Evolutionary conservation across 2,329 filamentous ascomycete genomes (phyloP).

Genomic region (Alternaria arborescens): DNA sequence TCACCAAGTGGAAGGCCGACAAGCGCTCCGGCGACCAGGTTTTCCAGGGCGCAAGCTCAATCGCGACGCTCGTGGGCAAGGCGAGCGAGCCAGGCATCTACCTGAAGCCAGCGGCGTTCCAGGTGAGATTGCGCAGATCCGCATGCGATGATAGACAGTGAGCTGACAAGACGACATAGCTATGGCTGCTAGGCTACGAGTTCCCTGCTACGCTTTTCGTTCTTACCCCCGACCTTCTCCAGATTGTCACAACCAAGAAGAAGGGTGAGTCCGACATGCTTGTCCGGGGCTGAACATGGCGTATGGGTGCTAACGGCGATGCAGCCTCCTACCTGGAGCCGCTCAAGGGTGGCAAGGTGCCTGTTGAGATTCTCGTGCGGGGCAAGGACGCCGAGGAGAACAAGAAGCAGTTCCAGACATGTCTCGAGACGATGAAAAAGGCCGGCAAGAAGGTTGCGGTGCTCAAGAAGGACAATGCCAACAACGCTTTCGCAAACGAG

Average conservation of each 20-base stretch:
- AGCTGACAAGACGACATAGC: slow-evolving; percentile 63
- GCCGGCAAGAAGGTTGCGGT: slow-evolving; percentile 92
- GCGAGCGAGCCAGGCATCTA: slow-evolving; percentile 81
- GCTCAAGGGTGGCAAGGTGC: slow-evolving; percentile 89
- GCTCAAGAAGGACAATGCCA: slow-evolving; percentile 82
- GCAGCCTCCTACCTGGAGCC: slow-evolving; percentile 91
- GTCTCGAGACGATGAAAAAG: slow-evolving; percentile 84
- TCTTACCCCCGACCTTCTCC: slow-evolving; percentile 85
- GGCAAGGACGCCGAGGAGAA: slow-evolving; percentile 93
- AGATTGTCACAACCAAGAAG: slow-evolving; percentile 94
- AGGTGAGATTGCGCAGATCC: slow-evolving; percentile 66
- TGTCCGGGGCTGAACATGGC: not conserved
- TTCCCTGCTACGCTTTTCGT: slow-evolving; percentile 96
- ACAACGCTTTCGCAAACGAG: slow-evolving; percentile 91
- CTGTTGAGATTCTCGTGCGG: slow-evolving; percentile 88
- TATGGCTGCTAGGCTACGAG: slow-evolving; percentile 98
- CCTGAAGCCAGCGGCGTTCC: slow-evolving; percentile 95
- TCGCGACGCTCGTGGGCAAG: slow-evolving; percentile 93
- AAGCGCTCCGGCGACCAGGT: slow-evolving; percentile 85
- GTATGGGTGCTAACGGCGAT: slow-evolving; percentile 37
- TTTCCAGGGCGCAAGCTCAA: slow-evolving; percentile 86
- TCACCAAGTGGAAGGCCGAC: slow-evolving; percentile 95
- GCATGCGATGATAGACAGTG: not conserved
- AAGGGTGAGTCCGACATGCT: slow-evolving; percentile 71
- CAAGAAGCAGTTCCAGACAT: slow-evolving; percentile 85